These are phyloP conservation scores for Aquilaria malaccensis DNA, from an alignment of 345 rosid species.

Conservation along the genomic window DNA sequence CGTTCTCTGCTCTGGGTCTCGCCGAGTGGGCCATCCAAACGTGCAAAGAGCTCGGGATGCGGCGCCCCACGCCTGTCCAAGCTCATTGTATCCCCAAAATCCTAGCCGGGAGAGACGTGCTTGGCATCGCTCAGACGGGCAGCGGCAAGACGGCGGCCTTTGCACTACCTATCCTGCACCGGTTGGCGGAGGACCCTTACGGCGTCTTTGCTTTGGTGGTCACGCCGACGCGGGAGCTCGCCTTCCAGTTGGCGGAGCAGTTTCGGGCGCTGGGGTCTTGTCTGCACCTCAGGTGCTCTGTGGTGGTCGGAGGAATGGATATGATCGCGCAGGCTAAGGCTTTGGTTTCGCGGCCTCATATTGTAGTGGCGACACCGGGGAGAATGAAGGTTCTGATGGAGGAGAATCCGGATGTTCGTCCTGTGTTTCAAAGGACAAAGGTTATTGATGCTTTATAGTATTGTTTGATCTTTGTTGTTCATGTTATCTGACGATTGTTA, in stretches of 20 bases:
- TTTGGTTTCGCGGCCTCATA: constrained; percentile 67
- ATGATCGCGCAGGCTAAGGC: constrained; percentile 64
- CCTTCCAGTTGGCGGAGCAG: constrained; percentile 93
- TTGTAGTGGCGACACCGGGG: constrained; percentile 88
- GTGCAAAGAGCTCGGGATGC: constrained; percentile 86
- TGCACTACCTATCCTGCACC: constrained; percentile 85
- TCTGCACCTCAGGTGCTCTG: constrained; percentile 68
- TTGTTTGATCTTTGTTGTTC: neutral
- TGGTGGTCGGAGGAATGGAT: constrained; percentile 93
- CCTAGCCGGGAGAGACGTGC: constrained; percentile 61
- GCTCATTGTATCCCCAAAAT: constrained; percentile 78
- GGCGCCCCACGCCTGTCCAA: constrained; percentile 75
- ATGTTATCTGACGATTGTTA: no score
- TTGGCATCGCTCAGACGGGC: constrained; percentile 90
- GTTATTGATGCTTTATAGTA: constrained; percentile 18
- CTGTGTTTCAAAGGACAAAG: constrained; percentile 75
- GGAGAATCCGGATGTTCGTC: constrained; percentile 70
- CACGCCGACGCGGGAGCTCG: constrained; percentile 96
- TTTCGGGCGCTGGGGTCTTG: constrained; percentile 85
- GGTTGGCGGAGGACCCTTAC: constrained; percentile 71
- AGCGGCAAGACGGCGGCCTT: constrained; percentile 95
- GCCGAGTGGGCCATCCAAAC: constrained; percentile 78
- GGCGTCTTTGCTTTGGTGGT: constrained; percentile 77
- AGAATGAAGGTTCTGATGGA: constrained; percentile 79
- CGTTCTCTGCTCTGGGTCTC: constrained; percentile 63